Evolutionary conservation across 202 grass and related monocot species (phyloP).

Genomic region (Panicum hallii): DNA sequence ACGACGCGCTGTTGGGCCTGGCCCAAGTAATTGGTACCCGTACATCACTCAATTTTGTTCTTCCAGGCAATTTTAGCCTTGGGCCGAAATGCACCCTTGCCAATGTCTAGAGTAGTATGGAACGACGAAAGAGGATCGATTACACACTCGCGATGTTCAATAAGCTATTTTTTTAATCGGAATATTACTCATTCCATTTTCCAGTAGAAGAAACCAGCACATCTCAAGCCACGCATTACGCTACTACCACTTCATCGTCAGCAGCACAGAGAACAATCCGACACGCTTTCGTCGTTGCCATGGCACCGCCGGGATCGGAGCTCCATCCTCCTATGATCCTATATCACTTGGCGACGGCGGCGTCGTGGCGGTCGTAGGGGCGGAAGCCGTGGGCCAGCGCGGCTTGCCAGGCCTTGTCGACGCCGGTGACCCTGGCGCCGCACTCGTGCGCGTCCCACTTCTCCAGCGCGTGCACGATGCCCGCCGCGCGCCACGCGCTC

Average conservation of each 20-base stretch:
- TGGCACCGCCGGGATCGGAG: not conserved
- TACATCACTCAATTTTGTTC: not conserved
- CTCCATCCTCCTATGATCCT: not conserved
- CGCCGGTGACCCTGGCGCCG: slow-evolving; percentile 61
- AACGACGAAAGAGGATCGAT: not conserved
- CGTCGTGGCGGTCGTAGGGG: slow-evolving; percentile 40
- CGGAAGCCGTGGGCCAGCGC: slow-evolving; percentile 69
- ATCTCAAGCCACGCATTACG: not conserved
- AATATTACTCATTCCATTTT: not conserved
- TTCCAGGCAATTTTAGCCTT: not conserved
- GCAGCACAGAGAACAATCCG: not conserved
- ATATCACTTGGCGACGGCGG: not conserved
- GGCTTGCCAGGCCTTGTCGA: slow-evolving; percentile 61
- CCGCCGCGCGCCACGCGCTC: slow-evolving; percentile 80
- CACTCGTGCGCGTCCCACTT: slow-evolving; percentile 76
- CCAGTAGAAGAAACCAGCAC: not conserved
- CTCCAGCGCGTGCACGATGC: slow-evolving; percentile 83
- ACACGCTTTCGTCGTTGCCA: not conserved
- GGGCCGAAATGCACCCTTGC: not conserved
- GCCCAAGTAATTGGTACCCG: not conserved
- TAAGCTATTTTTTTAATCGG: not conserved
- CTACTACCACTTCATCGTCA: not conserved
- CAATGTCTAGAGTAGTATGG: not conserved
- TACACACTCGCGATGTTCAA: not conserved
- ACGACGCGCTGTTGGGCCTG: not conserved